phyloP scores from a whole-genome alignment of 179 eudicot genomes.

The Actinidia polygama region DNA sequence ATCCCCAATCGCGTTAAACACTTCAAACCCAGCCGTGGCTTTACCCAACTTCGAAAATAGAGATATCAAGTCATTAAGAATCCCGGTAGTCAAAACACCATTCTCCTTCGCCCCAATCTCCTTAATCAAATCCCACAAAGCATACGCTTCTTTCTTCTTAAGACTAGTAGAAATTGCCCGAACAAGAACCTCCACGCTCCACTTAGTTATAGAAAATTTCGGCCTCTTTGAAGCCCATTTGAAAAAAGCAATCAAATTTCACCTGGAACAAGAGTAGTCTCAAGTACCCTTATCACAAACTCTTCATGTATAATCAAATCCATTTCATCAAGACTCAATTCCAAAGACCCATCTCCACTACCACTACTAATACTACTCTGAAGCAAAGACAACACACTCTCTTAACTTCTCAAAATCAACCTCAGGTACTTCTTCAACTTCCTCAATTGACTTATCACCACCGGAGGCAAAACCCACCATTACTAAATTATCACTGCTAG shows the following conservation, averaged over 20 bases:
- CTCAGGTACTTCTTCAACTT: conserved; percentile 23
- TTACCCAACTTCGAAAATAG: conserved; percentile 60
- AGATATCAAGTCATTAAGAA: conserved; percentile 68
- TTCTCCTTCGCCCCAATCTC: conserved; percentile 62
- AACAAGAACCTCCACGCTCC: conserved; percentile 47
- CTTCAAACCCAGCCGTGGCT: conserved; percentile 79
- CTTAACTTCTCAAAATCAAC: conserved; percentile 52
- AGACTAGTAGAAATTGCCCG: conserved; percentile 38
- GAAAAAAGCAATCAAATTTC: conserved; percentile 63
- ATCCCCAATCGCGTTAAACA: conserved; percentile 71
- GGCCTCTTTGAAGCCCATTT: conserved; percentile 54
- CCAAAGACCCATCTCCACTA: conserved; percentile 48
- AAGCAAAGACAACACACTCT: conserved; percentile 60
- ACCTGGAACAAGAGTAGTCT: conserved; percentile 56
- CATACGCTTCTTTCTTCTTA: conserved; percentile 51
- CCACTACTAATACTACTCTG: conserved; percentile 40
- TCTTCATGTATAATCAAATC: conserved; percentile 53
- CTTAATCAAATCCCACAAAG: conserved; percentile 78
- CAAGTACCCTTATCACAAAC: conserved; percentile 60
- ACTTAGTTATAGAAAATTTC: conserved; percentile 31
- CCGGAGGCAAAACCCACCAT: not conserved
- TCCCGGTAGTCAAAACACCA: conserved; percentile 42
- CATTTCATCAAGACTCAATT: conserved; percentile 48
- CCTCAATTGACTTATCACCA: not conserved
- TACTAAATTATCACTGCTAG: not conserved